Conservation (phyloP, 2,329 filamentous ascomycete species). For the Ascochyta koolunga region DNA sequence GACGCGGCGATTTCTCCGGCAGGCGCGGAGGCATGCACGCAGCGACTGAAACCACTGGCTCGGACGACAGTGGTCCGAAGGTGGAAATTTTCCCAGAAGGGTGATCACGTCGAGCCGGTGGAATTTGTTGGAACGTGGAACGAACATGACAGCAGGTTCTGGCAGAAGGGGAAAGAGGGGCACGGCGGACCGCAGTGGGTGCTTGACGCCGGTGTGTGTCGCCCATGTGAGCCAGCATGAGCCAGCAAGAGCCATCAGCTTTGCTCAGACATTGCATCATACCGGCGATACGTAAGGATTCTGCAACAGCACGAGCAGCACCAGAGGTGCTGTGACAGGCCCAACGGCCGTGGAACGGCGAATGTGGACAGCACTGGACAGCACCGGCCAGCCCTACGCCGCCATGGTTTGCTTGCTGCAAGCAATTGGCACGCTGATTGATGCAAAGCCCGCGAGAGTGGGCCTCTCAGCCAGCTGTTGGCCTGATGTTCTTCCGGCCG, state of each 20-base stretch:
- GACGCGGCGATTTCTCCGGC: constrained; percentile 17
- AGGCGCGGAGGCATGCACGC: constrained; percentile 14
- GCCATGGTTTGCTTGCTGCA: constrained; percentile 28
- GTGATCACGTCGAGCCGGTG: constrained; percentile 21
- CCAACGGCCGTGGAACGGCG: constrained; percentile 18
- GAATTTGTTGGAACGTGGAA: constrained; percentile 13
- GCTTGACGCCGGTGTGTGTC: constrained; percentile 15
- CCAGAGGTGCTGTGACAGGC: constrained; percentile 5
- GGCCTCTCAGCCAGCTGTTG: constrained; percentile 22
- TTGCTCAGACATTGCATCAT: constrained; percentile 18
- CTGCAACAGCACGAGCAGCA: constrained; percentile 5
- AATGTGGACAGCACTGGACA: constrained; percentile 4
- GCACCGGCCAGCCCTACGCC: constrained; percentile 8
- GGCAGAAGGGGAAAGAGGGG: constrained; percentile 15
- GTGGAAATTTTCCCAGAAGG: constrained; percentile 16
- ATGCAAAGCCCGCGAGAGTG: constrained; percentile 22
- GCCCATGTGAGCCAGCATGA: constrained; percentile 11
- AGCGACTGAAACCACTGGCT: constrained; percentile 20
- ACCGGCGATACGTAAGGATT: constrained; percentile 15
- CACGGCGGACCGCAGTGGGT: constrained; percentile 13
- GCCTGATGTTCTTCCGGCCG: constrained; percentile 26
- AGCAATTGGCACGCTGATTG: constrained; percentile 35
- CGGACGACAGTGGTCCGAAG: constrained; percentile 29
- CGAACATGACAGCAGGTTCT: constrained; percentile 10
- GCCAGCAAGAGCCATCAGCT: constrained; percentile 1